Evolutionary conservation across 306 rosid genomes (phyloP), one percentile per base, ranked within the genome.

Genomic region (Quercus aquifolioides): DNA sequence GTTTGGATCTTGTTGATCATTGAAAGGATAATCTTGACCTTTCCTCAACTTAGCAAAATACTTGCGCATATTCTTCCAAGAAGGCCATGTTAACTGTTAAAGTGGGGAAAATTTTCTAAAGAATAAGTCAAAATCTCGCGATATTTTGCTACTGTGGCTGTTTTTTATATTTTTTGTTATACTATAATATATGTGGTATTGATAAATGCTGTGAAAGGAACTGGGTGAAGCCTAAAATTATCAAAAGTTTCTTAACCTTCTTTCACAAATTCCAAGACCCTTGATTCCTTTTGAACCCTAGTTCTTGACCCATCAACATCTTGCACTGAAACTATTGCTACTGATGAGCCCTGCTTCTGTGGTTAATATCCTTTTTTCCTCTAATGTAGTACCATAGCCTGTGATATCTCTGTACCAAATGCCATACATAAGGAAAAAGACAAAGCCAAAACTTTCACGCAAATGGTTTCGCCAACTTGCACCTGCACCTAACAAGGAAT

Each of bases 301-400:
- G 78, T 74, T 79, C 77, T 84, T 84, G 83, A 83, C 84, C 85
- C 65, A 80, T 84, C 87, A 82, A 83, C 87, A 83, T 87, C 80
- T 83, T 75, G 76, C 91, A 86, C 88, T 85, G 88, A 89, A 92
- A 84, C 83, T 86, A 84, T 80, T 87, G 87, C 80, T 71, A 79
- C 80, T 77, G 87, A 78, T 81, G 72, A 78, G 77, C 79, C 62
- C 75, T 71, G 79, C 73, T 83, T 88, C 82, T 87, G 76, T 41
- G 84, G 57, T 88, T 76, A 81, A 74, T 76, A 51, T 86, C 67
- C 82, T 64, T 74, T 84, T 78, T 59, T 25, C 80, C 74, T 69
- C 63, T 73, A 79, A 84, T 83, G 59, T 79, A 58, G 82, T 82
- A 70, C 28, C 38, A 67, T 25, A 71, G 81, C 78, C 68, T 68